Evolutionary conservation across 148 eudicot species (phyloP).

Genomic region (Nyssa sinensis): DNA sequence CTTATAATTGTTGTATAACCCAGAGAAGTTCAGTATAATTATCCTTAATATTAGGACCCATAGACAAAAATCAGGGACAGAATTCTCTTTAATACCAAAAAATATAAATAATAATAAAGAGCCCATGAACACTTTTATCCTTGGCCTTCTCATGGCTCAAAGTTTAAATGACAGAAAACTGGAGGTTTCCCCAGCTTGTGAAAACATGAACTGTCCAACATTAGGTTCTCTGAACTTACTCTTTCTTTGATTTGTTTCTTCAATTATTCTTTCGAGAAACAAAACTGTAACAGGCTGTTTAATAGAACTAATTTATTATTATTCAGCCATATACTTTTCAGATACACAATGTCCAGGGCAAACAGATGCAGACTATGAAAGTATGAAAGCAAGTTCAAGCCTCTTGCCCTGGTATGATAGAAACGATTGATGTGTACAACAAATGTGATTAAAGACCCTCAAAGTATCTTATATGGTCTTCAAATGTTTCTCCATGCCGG

Average conservation of each 20-base stretch:
- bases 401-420: not conserved
- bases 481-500: constrained; percentile 79
- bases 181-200: too few relatives aligned
- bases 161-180: too few relatives aligned
- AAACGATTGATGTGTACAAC: not conserved
- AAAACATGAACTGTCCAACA: too few relatives aligned
- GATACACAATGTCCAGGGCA: not conserved
- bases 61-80: too few relatives aligned
- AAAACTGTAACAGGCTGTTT: not conserved
- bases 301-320: not conserved
- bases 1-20: too few relatives aligned
- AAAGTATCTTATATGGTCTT: constrained; percentile 73
- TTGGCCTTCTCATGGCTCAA: too few relatives aligned
- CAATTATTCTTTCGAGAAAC: not conserved
- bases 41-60: too few relatives aligned
- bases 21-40: too few relatives aligned
- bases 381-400: not conserved
- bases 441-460: constrained; percentile 46
- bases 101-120: too few relatives aligned
- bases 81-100: too few relatives aligned
- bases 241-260: not conserved
- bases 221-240: not conserved
- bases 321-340: not conserved
- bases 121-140: too few relatives aligned
- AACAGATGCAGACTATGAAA: not conserved